Conservation (phyloP, 352 stramenopile species). For the Chrysophaeum taylorii region DNA sequence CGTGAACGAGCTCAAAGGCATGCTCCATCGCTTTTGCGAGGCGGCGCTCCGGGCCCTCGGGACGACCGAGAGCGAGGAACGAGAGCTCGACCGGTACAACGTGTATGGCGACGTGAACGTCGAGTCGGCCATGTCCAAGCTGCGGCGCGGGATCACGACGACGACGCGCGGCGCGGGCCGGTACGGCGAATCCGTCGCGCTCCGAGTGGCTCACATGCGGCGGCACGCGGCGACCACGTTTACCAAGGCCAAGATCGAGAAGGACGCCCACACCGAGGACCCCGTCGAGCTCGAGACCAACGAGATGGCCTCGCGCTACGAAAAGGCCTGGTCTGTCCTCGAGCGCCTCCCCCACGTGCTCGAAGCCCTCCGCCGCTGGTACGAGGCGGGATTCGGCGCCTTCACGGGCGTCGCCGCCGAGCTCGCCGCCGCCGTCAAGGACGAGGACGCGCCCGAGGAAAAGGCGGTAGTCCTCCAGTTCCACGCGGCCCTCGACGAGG, state of each 20-base stretch:
- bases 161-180: no score
- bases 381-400: neutral
- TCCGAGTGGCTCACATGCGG: neutral
- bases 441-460: neutral
- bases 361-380: neutral
- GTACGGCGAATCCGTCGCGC: no score
- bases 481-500: neutral
- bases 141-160: neutral
- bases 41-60: neutral
- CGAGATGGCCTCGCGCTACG: neutral
- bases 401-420: neutral
- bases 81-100: neutral
- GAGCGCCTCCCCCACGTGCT: neutral
- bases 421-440: neutral
- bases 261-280: neutral
- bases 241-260: neutral
- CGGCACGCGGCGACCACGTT: neutral
- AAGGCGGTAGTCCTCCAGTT: neutral
- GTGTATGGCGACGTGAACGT: slow-evolving; percentile 8
- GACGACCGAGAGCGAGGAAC: neutral
- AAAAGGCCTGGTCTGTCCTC: neutral
- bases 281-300: neutral
- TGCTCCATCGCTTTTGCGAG: slow-evolving; percentile 11
- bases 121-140: neutral
- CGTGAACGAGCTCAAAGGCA: neutral